Base-by-base conservation (phyloP, 495 filamentous ascomycete genomes). In the Rostrohypoxylon terebratum region DNA sequence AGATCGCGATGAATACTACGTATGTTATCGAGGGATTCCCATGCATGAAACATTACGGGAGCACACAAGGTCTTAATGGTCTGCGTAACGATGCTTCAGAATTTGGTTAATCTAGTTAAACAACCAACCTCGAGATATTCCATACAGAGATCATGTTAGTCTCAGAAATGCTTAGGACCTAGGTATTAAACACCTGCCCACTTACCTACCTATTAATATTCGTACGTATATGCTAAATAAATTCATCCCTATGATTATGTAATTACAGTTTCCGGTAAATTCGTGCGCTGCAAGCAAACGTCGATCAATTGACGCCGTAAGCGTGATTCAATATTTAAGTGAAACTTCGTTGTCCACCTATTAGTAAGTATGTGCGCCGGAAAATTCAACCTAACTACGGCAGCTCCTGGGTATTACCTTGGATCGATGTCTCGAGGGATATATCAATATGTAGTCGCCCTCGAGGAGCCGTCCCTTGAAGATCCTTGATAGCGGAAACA, bases 1-100 rank as follows among this genome's bases (percentile, higher is more conserved):
- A 66, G 25, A 47, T 63, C 33, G 33, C 38, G 11, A 16, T 55
- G 13, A 33, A 4, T n/a, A n/a, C n/a, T n/a, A n/a, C n/a, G n/a
- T 71, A 53, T 16, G 61, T 61, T 71, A 57, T 45, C 69, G 55
- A 68, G 64, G 63, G 28, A 31, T 34, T 64, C 57, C 59, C 21
- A 59, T 18, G 48, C 61, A 70, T 69, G 71, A 74, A 69, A 74
- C 71, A 74, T 51, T 38, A 38, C 50, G 50, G 59, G 66, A 74
- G 38, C 45, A 53, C 68, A 63, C 48, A 66, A 59, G 54, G 55
- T 36, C 71, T 51, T 62, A 10, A 47, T 69, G 38, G 20, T 64
- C 60, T 28, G 69, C 64, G 23, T 60, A 34, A 68, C 64, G 18
- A 53, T 25, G 59, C 36, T 63, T 63, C 6, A 45, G n/a, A 51